These are phyloP conservation scores for Balakata baccata DNA, from an alignment of 345 rosid species.

Conservation along the genomic window DNA sequence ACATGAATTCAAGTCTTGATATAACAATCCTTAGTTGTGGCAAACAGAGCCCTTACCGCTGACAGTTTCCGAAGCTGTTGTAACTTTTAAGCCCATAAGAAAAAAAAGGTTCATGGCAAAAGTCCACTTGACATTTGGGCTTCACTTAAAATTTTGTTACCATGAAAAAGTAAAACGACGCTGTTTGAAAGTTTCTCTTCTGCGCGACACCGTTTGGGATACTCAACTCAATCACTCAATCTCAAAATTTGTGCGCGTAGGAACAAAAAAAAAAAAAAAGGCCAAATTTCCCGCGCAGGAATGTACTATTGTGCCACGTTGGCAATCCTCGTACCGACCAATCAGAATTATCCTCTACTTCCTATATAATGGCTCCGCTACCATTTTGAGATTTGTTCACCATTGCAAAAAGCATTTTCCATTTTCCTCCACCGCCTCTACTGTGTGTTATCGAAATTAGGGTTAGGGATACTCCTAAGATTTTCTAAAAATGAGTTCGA, in stretches of 20 bases:
- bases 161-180: neutral
- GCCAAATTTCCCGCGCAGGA: slow-evolving; percentile 37
- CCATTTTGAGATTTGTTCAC: neutral
- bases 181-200: neutral
- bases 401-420: neutral
- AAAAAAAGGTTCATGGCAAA: neutral
- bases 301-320: slow-evolving; percentile 26
- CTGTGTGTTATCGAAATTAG: neutral
- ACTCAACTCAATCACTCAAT: neutral
- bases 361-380: slow-evolving; percentile 24
- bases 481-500: slow-evolving; percentile 48
- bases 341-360: slow-evolving; percentile 11
- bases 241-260: neutral
- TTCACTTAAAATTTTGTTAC: neutral
- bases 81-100: neutral
- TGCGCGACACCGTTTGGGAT: neutral
- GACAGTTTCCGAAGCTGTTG: neutral
- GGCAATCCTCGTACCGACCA: slow-evolving; percentile 43
- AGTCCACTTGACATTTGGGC: neutral
- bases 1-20: no score
- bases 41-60: no score
- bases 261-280: neutral
- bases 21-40: no score
- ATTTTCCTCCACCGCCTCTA: rapidly evolving
- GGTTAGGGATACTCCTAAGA: slow-evolving; percentile 17